Conservation (phyloP, 257 asterid species). For the Solanum sitiens region DNA sequence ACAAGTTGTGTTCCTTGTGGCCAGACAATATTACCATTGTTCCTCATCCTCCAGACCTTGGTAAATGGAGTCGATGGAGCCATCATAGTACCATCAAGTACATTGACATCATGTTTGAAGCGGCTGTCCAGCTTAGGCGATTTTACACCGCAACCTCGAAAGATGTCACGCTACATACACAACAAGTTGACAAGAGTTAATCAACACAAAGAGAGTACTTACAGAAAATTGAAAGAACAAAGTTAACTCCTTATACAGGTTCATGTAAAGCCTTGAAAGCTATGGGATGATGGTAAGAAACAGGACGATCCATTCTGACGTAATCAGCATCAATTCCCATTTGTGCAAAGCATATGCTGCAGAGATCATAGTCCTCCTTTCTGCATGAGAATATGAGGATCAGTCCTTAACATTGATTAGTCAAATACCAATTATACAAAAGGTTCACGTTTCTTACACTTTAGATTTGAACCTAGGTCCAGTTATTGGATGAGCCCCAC, state of each 20-base stretch:
- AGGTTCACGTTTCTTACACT: conserved; percentile 44
- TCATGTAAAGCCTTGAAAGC: conserved; percentile 22
- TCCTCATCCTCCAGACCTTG: conserved; percentile 95
- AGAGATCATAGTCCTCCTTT: conserved; percentile 68
- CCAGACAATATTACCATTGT: conserved; percentile 70
- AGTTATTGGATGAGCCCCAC: conserved; percentile 66
- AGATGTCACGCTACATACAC: conserved; percentile 20
- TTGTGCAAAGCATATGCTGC: conserved; percentile 56
- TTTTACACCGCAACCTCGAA: conserved; percentile 19
- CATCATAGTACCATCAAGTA: conserved; percentile 75
- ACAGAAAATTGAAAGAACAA: neutral
- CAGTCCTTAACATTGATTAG: neutral
- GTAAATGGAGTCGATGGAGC: conserved; percentile 76
- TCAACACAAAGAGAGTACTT: neutral
- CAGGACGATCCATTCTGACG: conserved; percentile 52
- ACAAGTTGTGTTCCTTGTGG: conserved; percentile 68
- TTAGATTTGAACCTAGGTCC: conserved; percentile 88
- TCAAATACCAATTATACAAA: neutral
- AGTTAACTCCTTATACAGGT: conserved; percentile 16
- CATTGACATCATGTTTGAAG: conserved; percentile 66
- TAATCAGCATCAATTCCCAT: conserved; percentile 50
- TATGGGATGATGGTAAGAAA: conserved; percentile 13
- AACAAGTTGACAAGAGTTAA: neutral
- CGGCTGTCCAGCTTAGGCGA: conserved; percentile 49
- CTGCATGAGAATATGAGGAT: conserved; percentile 26